Evolutionary conservation across 1,139 yeast genomes (phyloP).

Genomic region (Saccharomyces hybrid): DNA sequence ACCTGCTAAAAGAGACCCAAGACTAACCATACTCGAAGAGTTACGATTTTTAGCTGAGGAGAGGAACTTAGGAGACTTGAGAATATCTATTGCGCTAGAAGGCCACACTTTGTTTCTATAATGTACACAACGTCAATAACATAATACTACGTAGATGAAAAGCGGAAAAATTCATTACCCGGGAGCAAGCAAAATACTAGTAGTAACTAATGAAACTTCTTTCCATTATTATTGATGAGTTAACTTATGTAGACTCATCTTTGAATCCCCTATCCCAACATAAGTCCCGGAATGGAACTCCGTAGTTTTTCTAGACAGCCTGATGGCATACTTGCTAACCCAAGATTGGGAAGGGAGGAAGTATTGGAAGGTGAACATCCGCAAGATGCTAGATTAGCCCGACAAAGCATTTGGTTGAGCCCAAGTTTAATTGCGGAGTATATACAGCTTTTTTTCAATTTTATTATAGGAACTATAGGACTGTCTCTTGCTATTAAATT

Average conservation of each 20-base stretch:
- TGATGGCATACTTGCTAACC: neutral
- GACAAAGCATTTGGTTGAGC: neutral
- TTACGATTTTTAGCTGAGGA: constrained; percentile 33
- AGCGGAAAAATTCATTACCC: neutral
- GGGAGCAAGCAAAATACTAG: neutral
- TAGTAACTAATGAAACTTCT: neutral
- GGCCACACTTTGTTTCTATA: constrained; percentile 26
- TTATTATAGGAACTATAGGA: constrained; percentile 39
- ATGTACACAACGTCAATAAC: neutral
- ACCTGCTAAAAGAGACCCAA: constrained; percentile 42
- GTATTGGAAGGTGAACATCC: neutral
- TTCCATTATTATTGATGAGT: neutral
- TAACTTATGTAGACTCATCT: neutral
- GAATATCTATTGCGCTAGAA: constrained; percentile 25
- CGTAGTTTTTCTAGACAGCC: neutral
- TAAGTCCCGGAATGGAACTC: neutral
- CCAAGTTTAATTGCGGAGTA: constrained; percentile 31
- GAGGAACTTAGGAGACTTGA: constrained; percentile 11
- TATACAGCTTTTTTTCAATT: constrained; percentile 46
- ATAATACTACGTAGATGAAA: neutral
- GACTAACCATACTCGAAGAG: constrained; percentile 42
- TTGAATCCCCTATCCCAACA: neutral
- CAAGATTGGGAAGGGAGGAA: neutral
- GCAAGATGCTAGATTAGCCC: neutral
- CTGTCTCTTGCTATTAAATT: constrained; percentile 40